Conservation (phyloP, 225 moss, liverwort and hornwort genomes). For the Thuidium tamariscinum region DNA sequence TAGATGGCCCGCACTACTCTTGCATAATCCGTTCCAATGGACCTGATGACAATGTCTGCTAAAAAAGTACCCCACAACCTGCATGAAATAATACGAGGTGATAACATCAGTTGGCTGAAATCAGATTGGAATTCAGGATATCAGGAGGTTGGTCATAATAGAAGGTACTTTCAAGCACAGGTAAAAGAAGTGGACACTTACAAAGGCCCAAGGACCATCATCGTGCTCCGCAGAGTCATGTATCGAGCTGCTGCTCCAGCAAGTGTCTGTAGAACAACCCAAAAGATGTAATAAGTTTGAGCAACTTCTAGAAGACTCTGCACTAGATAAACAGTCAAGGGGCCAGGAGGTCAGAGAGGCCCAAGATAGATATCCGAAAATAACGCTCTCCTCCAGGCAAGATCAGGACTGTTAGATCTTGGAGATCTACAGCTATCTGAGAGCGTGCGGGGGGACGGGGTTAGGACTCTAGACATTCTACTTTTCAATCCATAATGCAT, state of each 20-base stretch:
- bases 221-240: constrained; percentile 65
- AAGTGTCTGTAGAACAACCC: constrained; percentile 48
- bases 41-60: constrained; percentile 75
- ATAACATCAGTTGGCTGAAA: neutral
- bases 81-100: neutral
- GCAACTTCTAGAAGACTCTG: neutral
- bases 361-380: neutral
- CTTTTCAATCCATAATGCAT: neutral
- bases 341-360: neutral
- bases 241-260: constrained; percentile 82
- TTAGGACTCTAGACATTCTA: neutral
- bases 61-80: constrained; percentile 94
- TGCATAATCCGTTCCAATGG: constrained; percentile 90
- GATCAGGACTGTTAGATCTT: neutral
- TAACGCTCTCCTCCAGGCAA: neutral
- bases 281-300: neutral
- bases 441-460: neutral
- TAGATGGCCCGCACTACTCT: constrained; percentile 95
- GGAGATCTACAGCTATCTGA: neutral
- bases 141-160: neutral
- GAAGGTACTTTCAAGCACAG: neutral
- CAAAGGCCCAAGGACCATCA: constrained; percentile 89
- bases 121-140: neutral
- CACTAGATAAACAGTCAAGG: neutral
- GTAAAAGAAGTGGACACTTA: constrained; percentile 5